Evolutionary conservation across 1,139 yeast species (phyloP), one percentile per base, ranked within the genome.

Genomic region (Geotrichum restrictum): DNA sequence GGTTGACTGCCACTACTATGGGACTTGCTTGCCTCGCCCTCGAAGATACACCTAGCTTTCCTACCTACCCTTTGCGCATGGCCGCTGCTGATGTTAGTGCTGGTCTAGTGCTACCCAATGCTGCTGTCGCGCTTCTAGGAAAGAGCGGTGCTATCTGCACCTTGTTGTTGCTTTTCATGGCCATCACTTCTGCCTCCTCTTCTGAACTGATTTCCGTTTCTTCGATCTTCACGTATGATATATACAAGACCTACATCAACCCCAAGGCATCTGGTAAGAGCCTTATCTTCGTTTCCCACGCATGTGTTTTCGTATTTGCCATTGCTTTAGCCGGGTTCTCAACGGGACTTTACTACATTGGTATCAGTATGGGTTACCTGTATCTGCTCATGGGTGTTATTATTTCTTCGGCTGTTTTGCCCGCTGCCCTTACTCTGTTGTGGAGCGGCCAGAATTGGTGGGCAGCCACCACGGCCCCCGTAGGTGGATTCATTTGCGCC

Each of bases 151-250:
- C 95, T 8, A 88, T 81, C 36, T 88, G 89, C 36, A 77, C 91
- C 3, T 75, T 88, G 55, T 68, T 89, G 40, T 72, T 89, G 73
- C 79, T 88, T 13, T 88, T 88, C 70, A 85, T 88, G 88, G 87
- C 95, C 39, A 79, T 79, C 52, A 80, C 83, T 63, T 74, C 75
- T 44, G 80, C 79, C 37, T 74, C 78, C 53, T 73, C 79, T 2
- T 91, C 96, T 24, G 96, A 88, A 68, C 77, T 88, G 63, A 85
- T 89, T 66, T 88, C 96, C 1, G 93, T 87, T 13, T 85, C 95
- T 1, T 83, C 95, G 1, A 82, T 88, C 54, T 79, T 81, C 73
- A 85, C 96, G 42, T 88, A 86, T 64, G 96, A 88, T 71, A 76
- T 88, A 58, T 88, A 85, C 80, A 79, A 87, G 70, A 77, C 82